Percentiles rank a stretch among this genome's conserved stretches.
Conservation (phyloP, 2,329 filamentous ascomycete species). For the Chaetomium olivaceum region DNA sequence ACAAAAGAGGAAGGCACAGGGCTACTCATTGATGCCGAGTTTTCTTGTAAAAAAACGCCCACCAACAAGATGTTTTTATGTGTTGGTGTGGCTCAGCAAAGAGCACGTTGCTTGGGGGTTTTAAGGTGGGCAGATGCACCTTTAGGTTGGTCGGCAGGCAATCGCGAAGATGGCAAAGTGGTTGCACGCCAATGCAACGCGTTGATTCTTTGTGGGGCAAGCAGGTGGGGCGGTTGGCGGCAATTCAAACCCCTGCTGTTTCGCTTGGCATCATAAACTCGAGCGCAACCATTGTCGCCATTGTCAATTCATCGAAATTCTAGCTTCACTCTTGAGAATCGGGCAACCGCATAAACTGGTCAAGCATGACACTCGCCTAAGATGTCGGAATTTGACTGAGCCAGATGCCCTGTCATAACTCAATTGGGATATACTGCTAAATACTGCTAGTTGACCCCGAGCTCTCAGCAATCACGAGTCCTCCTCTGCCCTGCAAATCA, state of each 20-base stretch:
- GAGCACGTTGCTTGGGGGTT: neutral
- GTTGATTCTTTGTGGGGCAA: conserved; percentile 18
- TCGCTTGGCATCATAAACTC: neutral
- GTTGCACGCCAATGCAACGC: conserved; percentile 15
- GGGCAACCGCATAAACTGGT: neutral
- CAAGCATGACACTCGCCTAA: neutral
- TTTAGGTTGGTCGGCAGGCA: conserved; percentile 4
- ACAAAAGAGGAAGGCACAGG: neutral
- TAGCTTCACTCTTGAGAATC: neutral
- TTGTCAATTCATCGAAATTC: neutral
- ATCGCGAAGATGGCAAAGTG: conserved; percentile 18
- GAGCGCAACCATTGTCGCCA: neutral
- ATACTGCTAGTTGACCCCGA: neutral
- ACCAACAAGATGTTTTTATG: neutral
- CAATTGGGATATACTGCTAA: neutral
- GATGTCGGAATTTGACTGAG: neutral
- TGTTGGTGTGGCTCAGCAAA: neutral
- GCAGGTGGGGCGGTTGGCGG: conserved; percentile 10
- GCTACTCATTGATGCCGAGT: neutral
- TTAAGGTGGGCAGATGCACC: neutral
- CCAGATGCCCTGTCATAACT: neutral
- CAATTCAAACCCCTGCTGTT: conserved; percentile 19
- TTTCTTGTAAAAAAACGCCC: neutral
- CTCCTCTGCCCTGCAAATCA: neutral
- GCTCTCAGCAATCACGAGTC: neutral